phyloP scores from a whole-genome alignment of 257 asterid genomes.

The Verbena officinalis region DNA sequence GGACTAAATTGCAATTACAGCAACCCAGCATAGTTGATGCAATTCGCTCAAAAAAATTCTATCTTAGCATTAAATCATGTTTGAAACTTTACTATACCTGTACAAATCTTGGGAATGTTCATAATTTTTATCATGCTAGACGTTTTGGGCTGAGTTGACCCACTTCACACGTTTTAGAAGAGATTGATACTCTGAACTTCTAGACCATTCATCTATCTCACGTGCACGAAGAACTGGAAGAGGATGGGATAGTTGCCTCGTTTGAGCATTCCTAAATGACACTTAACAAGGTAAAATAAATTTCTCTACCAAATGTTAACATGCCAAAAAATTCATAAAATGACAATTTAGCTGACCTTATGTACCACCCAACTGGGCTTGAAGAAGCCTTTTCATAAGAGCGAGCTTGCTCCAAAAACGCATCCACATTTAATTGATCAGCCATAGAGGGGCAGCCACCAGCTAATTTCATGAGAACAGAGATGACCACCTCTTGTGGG shows the following conservation, averaged over 20 bases:
- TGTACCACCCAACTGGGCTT: conserved; percentile 95
- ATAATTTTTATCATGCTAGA: conserved; percentile 31
- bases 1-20: too few species aligned
- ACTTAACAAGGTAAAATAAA: neutral
- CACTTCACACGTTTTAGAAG: conserved; percentile 56
- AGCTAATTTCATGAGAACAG: conserved; percentile 96
- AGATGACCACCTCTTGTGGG: conserved; percentile 98
- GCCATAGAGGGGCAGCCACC: conserved; percentile 98
- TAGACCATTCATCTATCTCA: conserved; percentile 96
- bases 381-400: conserved; percentile 92
- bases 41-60: neutral
- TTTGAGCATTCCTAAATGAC: conserved; percentile 81
- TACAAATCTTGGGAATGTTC: conserved; percentile 25
- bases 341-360: conserved; percentile 50
- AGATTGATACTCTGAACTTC: conserved; percentile 72
- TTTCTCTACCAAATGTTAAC: conserved; percentile 11
- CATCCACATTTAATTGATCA: conserved; percentile 89
- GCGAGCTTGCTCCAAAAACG: conserved; percentile 97
- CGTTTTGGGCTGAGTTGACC: conserved; percentile 42
- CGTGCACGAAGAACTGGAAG: conserved; percentile 94
- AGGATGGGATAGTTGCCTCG: conserved; percentile 94
- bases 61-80: conserved; percentile 10
- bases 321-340: conserved; percentile 9
- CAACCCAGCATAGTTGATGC: too few species aligned
- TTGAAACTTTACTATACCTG: conserved; percentile 34